Conservation (phyloP, 2,329 filamentous ascomycete species). For the Dactylonectria estremocensis region DNA sequence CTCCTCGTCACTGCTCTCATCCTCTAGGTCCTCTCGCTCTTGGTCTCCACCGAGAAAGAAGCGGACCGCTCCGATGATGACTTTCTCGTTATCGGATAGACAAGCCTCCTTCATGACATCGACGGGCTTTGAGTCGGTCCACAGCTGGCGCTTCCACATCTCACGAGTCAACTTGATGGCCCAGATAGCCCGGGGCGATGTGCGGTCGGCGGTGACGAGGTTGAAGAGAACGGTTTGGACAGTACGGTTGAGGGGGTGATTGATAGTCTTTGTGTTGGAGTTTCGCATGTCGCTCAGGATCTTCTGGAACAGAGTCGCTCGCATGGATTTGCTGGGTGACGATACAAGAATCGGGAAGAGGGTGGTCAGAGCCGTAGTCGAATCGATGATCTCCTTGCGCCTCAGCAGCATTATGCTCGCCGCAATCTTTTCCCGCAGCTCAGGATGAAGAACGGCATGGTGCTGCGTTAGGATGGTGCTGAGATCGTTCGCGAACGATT, state of each 20-base stretch:
- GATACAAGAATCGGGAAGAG: slow-evolving; percentile 94
- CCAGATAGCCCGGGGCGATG: slow-evolving; percentile 92
- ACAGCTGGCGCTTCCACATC: slow-evolving; percentile 96
- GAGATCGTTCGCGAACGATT: slow-evolving; percentile 83
- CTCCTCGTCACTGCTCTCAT: slow-evolving; percentile 87
- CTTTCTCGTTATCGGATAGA: slow-evolving; percentile 92
- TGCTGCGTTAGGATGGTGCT: slow-evolving; percentile 86
- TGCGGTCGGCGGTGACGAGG: slow-evolving; percentile 86
- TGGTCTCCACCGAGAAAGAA: slow-evolving; percentile 98
- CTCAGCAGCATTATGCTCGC: slow-evolving; percentile 88
- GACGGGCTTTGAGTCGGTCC: slow-evolving; percentile 95
- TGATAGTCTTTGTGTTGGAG: slow-evolving; percentile 88
- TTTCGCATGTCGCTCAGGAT: slow-evolving; percentile 92
- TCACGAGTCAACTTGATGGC: slow-evolving; percentile 96
- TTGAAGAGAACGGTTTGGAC: slow-evolving; percentile 96
- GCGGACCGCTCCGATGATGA: slow-evolving; percentile 86
- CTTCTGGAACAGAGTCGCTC: slow-evolving; percentile 87
- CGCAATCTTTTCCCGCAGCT: slow-evolving; percentile 94
- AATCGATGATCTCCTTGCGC: slow-evolving; percentile 94
- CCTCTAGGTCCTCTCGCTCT: slow-evolving; percentile 92
- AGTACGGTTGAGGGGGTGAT: slow-evolving; percentile 93
- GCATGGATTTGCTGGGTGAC: slow-evolving; percentile 92
- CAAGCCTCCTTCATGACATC: slow-evolving; percentile 98
- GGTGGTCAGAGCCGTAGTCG: slow-evolving; percentile 85
- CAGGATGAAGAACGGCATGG: slow-evolving; percentile 85